A percentile compares a stretch with the other conserved stretches of the same genome.
phyloP scores from a whole-genome alignment of 148 eudicot species.

The Heliosperma pusillum region DNA sequence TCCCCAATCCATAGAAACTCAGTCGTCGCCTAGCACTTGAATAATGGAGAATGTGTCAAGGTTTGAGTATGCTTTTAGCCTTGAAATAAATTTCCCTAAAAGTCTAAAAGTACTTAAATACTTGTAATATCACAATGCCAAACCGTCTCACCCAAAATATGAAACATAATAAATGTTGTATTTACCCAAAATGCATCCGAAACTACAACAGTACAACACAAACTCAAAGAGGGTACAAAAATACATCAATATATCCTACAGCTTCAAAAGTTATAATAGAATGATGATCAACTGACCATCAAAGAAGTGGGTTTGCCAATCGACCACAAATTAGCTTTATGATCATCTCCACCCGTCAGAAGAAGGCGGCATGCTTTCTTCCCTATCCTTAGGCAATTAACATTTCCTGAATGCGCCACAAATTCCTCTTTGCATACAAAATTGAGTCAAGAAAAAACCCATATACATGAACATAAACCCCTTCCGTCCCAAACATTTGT shows the following conservation, averaged over 20 bases:
- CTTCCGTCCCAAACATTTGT: no score
- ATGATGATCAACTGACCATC: slow-evolving; percentile 53
- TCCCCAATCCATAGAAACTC: background rate
- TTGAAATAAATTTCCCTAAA: background rate
- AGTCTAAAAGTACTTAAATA: background rate
- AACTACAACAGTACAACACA: background rate
- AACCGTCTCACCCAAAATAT: background rate
- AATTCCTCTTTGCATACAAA: slow-evolving; percentile 69
- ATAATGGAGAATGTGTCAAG: background rate
- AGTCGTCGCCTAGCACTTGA: background rate
- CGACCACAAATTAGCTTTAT: slow-evolving; percentile 83
- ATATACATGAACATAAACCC: background rate
- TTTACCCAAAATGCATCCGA: no score
- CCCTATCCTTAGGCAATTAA: slow-evolving; percentile 78
- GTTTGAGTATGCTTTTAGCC: background rate
- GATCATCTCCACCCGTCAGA: slow-evolving; percentile 92
- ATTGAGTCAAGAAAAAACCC: slow-evolving; percentile 51
- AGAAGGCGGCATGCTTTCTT: slow-evolving; percentile 68
- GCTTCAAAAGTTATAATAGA: background rate
- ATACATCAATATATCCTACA: background rate
- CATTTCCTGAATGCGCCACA: slow-evolving; percentile 76
- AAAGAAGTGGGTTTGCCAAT: slow-evolving; percentile 74
- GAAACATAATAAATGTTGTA: no score
- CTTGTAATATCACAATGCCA: background rate
- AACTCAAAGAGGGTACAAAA: background rate